phyloP scores from a whole-genome alignment of 768 basidiomycete genomes.

The Thelephora aurantiotincta region DNA sequence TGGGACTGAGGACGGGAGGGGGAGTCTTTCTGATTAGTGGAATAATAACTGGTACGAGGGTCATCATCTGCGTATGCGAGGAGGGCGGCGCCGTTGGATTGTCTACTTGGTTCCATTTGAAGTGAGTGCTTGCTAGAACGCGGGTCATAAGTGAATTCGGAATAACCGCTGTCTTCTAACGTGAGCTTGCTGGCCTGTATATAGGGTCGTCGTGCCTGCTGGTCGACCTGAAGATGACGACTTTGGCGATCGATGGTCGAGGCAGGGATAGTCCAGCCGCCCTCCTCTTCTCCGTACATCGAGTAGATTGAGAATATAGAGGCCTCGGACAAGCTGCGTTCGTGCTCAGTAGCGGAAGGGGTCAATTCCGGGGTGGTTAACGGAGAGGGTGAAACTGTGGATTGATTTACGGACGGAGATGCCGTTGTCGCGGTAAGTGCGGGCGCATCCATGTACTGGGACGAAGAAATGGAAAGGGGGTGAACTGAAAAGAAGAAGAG shows the following conservation, averaged over 20 bases:
- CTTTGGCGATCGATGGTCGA: constrained; percentile 9
- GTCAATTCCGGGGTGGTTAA: constrained; percentile 1
- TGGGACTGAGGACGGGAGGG: neutral
- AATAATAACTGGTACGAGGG: neutral
- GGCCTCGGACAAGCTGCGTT: constrained; percentile 51
- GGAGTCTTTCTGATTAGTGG: neutral
- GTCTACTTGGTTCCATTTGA: neutral
- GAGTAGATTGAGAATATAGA: constrained; percentile 78
- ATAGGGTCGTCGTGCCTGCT: constrained; percentile 22
- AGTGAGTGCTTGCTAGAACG: constrained; percentile 9
- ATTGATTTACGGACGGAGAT: neutral
- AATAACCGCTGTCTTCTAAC: constrained; percentile 15
- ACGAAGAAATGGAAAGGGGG: neutral
- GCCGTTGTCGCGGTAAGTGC: neutral
- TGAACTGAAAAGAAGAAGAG: neutral
- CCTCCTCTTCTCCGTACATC: constrained; percentile 62
- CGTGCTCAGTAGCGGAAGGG: constrained; percentile 21
- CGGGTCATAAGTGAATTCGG: constrained; percentile 17
- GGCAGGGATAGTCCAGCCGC: constrained; percentile 31
- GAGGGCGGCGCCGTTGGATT: neutral
- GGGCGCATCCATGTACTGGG: neutral
- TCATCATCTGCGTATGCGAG: neutral
- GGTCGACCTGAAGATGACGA: constrained; percentile 18
- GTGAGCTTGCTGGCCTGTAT: constrained; percentile 12
- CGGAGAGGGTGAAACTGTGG: neutral